These are phyloP conservation scores for Exsudoporus frostii DNA, from an alignment of 768 basidiomycete genomes.

Conservation along the genomic window DNA sequence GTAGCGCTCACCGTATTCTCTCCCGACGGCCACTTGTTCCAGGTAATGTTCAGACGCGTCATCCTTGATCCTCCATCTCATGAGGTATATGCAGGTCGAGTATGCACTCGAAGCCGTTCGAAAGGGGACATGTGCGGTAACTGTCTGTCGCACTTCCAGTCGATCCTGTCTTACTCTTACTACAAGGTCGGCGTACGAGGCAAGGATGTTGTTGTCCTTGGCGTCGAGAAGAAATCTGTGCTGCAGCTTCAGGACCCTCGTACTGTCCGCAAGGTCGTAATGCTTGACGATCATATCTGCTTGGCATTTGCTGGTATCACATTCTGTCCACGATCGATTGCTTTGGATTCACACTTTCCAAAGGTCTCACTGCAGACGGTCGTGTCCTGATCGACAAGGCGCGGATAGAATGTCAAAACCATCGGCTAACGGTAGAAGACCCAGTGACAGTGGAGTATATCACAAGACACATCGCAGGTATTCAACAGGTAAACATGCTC, in stretches of 20 bases:
- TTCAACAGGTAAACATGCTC: conserved; percentile 76
- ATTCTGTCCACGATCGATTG: neutral
- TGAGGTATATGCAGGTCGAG: conserved; percentile 69
- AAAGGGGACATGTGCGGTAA: conserved; percentile 94
- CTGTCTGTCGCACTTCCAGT: conserved; percentile 18
- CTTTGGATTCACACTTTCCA: conserved; percentile 9
- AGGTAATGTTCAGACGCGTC: conserved; percentile 52
- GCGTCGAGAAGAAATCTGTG: conserved; percentile 98
- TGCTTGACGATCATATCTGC: conserved; percentile 97
- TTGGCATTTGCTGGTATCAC: conserved; percentile 91
- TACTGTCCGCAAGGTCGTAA: conserved; percentile 95
- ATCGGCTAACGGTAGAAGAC: conserved; percentile 95
- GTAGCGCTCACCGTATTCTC: conserved; percentile 96
- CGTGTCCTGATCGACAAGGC: conserved; percentile 98
- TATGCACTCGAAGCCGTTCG: conserved; percentile 98
- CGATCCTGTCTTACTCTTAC: conserved; percentile 2
- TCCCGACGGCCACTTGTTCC: conserved; percentile 98
- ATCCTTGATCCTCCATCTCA: conserved; percentile 10
- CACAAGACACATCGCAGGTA: conserved; percentile 96
- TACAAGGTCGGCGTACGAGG: conserved; percentile 91
- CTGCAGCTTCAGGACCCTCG: conserved; percentile 97
- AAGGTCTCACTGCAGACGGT: conserved; percentile 96
- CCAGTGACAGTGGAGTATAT: conserved; percentile 99
- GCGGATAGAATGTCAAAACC: conserved; percentile 95
- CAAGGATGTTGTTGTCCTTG: conserved; percentile 90